Base-by-base conservation (phyloP, 2,329 filamentous ascomycete genomes). In the Trichoderma koningiopsis region DNA sequence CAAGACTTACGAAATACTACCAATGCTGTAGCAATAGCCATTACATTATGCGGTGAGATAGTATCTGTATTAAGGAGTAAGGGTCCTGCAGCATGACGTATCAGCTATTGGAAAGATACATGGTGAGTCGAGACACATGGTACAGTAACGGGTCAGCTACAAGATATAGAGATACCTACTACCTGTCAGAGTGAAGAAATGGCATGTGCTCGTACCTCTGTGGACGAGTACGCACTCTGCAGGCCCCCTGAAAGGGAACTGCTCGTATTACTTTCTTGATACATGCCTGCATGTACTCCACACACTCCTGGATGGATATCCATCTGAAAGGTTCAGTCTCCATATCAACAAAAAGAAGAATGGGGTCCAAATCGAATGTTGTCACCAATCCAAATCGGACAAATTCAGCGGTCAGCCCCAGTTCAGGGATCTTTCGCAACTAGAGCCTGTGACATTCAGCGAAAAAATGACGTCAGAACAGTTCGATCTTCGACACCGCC, bases 381-480 rank as follows among this genome's bases (percentile, higher is more conserved):
- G 29, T 47, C 61, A 19, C 61, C 61, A 64, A 64, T 64, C 31
- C 61, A 14, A 35, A 27, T 37, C 14, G 5, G n/a, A 27, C 35
- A 49, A 55, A 35, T 61, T 40, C 47, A 47, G 65, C 22, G 56
- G 22, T 55, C 65, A 55, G 65, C 57, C 47, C 65, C 57, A 31
- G 47, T 55, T 43, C 49, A 43, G 33, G 27, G 40, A 49, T 62
- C 31, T 62, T 52, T 16, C 22, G 33, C 13, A 33, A 29, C 47
- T 31, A 22, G 65, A 57, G 65, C 43, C 57, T 19, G 47, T 68
- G 53, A 68, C 65, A 68, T 60, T 24, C 37, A 31, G 31, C 47
- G 49, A n/a, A 33, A 43, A 61, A 19, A 68, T 68, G 65, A 68
- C 57, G 65, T 61, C 65, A 68, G 27, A 52, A 22, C 27, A 59